phyloP scores from a whole-genome alignment of 495 filamentous ascomycete genomes.

The Delitschia confertaspora region DNA sequence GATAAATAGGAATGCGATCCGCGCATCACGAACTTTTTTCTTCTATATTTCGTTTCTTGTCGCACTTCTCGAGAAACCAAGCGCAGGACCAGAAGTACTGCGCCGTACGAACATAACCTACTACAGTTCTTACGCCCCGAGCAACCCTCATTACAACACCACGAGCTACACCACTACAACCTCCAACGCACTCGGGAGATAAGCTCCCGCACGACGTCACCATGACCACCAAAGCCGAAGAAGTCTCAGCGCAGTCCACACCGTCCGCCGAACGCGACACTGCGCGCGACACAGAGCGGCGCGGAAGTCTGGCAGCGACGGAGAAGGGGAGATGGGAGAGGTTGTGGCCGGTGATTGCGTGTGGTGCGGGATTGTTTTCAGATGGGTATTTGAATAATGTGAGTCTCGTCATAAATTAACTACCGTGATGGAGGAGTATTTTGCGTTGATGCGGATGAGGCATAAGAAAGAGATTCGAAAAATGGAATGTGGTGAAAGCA shows the following conservation, averaged over 20 bases:
- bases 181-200: too few relatives aligned
- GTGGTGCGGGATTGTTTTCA: constrained; percentile 81
- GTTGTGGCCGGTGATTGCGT: constrained; percentile 63
- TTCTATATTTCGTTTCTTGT: too few relatives aligned
- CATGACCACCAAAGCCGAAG: constrained; percentile 14
- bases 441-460: not conserved
- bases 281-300: not conserved
- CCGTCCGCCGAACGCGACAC: constrained; percentile 3
- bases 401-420: constrained; percentile 1
- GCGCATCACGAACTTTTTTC: not conserved
- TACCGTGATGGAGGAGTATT: not conserved
- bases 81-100: not conserved
- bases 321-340: constrained; percentile 43
- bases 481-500: not conserved
- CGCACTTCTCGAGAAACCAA: not conserved
- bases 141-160: too few relatives aligned
- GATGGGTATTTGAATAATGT: constrained; percentile 86
- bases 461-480: too few relatives aligned
- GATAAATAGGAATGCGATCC: not conserved
- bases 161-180: too few relatives aligned
- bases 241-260: constrained; percentile 15
- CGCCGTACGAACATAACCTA: too few relatives aligned
- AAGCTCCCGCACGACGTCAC: constrained; percentile 9
- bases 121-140: too few relatives aligned
- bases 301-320: constrained; percentile 14